Conservation (phyloP, 371 early-diverging fungal genomes). For the Mucor saturninus region DNA sequence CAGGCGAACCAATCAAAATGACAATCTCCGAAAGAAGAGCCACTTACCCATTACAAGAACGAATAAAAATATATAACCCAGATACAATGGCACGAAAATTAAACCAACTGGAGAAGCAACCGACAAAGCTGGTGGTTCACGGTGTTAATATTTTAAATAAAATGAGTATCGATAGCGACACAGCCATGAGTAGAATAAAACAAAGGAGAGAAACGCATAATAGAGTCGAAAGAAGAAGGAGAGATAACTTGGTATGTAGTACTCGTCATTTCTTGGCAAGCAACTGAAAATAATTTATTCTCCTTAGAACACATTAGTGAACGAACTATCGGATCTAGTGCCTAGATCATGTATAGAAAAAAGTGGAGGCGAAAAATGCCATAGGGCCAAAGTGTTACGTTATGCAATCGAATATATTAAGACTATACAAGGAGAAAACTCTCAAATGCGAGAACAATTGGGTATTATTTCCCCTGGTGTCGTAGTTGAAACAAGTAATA, state of each 20-base stretch:
- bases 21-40: slow-evolving; percentile 32
- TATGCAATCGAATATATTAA: slow-evolving; percentile 36
- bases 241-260: slow-evolving; percentile 26
- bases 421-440: slow-evolving; percentile 24
- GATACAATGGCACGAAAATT: slow-evolving; percentile 31
- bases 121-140: slow-evolving; percentile 29
- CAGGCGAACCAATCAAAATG: slow-evolving; percentile 15
- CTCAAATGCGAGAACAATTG: slow-evolving; percentile 19
- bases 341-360: slow-evolving; percentile 24
- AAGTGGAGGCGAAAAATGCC: slow-evolving; percentile 29
- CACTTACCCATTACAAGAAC: slow-evolving; percentile 32
- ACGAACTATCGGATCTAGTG: slow-evolving; percentile 25
- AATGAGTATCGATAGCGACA: slow-evolving; percentile 29
- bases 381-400: slow-evolving; percentile 29
- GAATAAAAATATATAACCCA: slow-evolving; percentile 31
- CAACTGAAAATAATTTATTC: background rate
- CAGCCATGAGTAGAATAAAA: slow-evolving; percentile 30
- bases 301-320: slow-evolving; percentile 28
- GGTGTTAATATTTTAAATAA: slow-evolving; percentile 32
- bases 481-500: background rate
- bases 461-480: slow-evolving; percentile 8
- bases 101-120: slow-evolving; percentile 21
- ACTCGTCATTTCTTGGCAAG: background rate
- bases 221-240: slow-evolving; percentile 30
- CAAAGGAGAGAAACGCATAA: slow-evolving; percentile 34